A percentile compares a stretch with the other conserved stretches of the same genome.
Conservation (phyloP, 176 grass and related monocot genomes). For the Poa pratensis region DNA sequence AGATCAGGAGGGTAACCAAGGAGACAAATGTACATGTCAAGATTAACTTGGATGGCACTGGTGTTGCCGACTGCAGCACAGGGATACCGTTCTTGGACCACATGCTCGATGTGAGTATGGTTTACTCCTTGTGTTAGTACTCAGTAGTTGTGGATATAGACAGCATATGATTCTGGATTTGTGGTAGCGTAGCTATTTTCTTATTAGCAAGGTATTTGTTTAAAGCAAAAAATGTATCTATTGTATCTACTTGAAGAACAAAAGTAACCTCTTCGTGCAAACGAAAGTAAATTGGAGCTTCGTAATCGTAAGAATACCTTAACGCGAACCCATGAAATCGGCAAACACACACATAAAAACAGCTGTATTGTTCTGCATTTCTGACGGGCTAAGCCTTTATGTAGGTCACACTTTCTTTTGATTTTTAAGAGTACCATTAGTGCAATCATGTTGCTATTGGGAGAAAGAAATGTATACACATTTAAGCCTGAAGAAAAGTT, state of each 20-base stretch:
- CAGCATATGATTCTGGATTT: not conserved
- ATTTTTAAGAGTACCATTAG: constrained; percentile 11
- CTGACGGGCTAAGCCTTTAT: constrained; percentile 1
- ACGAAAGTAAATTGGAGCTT: not conserved
- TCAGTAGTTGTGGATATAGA: not conserved
- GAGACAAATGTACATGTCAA: constrained; percentile 90
- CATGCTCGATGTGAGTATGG: constrained; percentile 83
- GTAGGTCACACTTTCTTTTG: not conserved
- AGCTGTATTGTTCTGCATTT: not conserved
- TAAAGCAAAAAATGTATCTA: not conserved
- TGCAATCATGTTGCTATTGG: not conserved
- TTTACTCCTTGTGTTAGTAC: not conserved
- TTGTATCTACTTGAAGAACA: not conserved
- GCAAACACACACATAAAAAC: not conserved
- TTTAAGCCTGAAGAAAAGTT: constrained; percentile 1
- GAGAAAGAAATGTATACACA: not conserved
- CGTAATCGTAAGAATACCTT: not conserved
- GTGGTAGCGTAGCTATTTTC: too few relatives aligned
- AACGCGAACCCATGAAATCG: constrained; percentile 1
- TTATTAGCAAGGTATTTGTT: too few relatives aligned
- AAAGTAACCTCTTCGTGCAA: not conserved
- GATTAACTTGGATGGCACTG: constrained; percentile 89
- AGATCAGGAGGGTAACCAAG: constrained; percentile 82
- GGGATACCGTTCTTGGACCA: constrained; percentile 95
- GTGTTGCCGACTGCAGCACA: constrained; percentile 66